These are phyloP conservation scores for Laetiporus sulphureus DNA, from an alignment of 1,284 basidiomycete species.

Conservation along the genomic window DNA sequence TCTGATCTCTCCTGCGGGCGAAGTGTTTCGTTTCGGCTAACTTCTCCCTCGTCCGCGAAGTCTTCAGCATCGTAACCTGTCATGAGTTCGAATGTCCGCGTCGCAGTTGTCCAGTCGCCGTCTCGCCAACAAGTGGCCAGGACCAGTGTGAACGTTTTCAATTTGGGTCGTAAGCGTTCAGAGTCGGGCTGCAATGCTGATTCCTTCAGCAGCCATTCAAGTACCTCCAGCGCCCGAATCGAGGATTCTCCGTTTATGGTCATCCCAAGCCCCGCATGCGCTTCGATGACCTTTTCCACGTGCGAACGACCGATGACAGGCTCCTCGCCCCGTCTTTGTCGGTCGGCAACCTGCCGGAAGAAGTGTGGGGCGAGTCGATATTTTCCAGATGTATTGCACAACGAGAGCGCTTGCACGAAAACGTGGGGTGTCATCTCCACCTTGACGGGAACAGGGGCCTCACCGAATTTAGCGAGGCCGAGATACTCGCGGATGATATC, in stretches of 20 bases:
- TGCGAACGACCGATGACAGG: slow-evolving; percentile 42
- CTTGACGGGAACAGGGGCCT: slow-evolving; percentile 27
- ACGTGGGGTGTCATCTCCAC: slow-evolving; percentile 39
- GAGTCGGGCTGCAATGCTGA: slow-evolving; percentile 26
- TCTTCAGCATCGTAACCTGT: slow-evolving; percentile 51
- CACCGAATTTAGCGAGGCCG: slow-evolving; percentile 45
- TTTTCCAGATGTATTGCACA: slow-evolving; percentile 46
- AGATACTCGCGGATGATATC: slow-evolving; percentile 56
- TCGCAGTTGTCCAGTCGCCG: slow-evolving; percentile 53
- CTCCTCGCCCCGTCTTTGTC: slow-evolving; percentile 21
- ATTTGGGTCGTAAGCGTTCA: slow-evolving; percentile 37
- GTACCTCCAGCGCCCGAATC: slow-evolving; percentile 40
- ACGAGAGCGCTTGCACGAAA: slow-evolving; percentile 45
- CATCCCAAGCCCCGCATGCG: slow-evolving; percentile 38
- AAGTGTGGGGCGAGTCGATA: slow-evolving; percentile 45
- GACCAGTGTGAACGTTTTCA: slow-evolving; percentile 46
- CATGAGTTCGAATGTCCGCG: slow-evolving; percentile 56
- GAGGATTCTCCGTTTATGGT: slow-evolving; percentile 25
- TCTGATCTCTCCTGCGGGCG: slow-evolving; percentile 5
- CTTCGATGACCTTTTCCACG: slow-evolving; percentile 50
- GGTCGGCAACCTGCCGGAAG: slow-evolving; percentile 47
- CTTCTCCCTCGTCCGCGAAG: slow-evolving; percentile 34
- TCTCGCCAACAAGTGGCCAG: slow-evolving; percentile 52
- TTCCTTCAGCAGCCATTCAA: slow-evolving; percentile 63
- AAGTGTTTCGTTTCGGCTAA: slow-evolving; percentile 1